Conservation (phyloP, 768 basidiomycete species). For the Cyclocybe aegerita region DNA sequence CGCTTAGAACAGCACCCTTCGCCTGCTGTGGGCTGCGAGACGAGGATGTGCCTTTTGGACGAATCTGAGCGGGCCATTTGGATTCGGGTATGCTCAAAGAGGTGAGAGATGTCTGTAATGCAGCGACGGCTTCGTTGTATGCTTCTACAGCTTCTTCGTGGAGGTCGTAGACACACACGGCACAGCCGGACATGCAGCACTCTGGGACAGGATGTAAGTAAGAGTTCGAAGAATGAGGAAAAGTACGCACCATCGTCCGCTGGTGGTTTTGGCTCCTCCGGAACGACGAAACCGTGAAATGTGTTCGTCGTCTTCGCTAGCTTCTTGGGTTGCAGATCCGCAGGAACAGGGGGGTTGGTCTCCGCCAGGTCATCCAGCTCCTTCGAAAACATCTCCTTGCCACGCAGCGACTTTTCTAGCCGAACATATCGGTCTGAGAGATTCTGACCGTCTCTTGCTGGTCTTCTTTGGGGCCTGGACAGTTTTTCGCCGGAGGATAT, state of each 20-base stretch:
- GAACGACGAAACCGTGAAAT: constrained; percentile 59
- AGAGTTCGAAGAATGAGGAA: neutral
- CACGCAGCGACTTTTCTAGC: constrained; percentile 54
- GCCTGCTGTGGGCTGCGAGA: constrained; percentile 12
- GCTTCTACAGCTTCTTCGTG: constrained; percentile 71
- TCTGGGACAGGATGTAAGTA: constrained; percentile 42
- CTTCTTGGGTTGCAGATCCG: neutral
- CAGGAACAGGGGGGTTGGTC: constrained; percentile 3
- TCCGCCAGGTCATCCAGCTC: constrained; percentile 25
- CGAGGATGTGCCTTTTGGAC: constrained; percentile 17
- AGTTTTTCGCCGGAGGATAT: constrained; percentile 12
- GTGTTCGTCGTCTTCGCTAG: constrained; percentile 16
- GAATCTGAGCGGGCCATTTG: constrained; percentile 67
- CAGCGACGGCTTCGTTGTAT: constrained; percentile 56
- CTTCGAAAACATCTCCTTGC: constrained; percentile 36
- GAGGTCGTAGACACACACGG: constrained; percentile 87
- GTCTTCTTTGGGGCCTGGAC: constrained; percentile 12
- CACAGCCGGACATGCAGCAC: constrained; percentile 95
- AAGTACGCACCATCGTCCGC: constrained; percentile 60
- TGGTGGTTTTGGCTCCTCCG: constrained; percentile 61
- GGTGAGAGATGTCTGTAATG: constrained; percentile 50
- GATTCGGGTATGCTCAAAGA: constrained; percentile 47
- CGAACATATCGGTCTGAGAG: constrained; percentile 53
- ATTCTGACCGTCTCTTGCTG: constrained; percentile 52
- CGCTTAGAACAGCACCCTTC: constrained; percentile 46